These are phyloP conservation scores for Aspergillus avenaceus DNA, from an alignment of 495 filamentous ascomycete genomes.

Conservation along the genomic window DNA sequence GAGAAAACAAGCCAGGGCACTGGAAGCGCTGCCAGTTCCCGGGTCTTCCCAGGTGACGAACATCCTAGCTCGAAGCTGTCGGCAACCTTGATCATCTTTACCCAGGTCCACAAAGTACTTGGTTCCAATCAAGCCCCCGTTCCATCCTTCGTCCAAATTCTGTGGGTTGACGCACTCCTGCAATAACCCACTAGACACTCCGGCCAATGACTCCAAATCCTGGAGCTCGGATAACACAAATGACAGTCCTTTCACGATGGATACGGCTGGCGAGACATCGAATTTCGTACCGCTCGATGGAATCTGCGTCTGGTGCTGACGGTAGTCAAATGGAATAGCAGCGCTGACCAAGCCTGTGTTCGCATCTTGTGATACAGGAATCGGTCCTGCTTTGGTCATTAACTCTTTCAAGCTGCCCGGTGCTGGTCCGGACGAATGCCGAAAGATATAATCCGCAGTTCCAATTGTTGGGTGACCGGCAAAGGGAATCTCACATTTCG, in stretches of 20 bases:
- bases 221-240: conserved; percentile 53
- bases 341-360: conserved; percentile 40
- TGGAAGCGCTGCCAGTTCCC: conserved; percentile 61
- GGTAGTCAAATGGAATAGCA: conserved; percentile 61
- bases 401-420: conserved; percentile 31
- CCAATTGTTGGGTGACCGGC: conserved; percentile 80
- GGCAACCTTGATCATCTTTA: conserved; percentile 20
- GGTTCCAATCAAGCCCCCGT: conserved; percentile 37
- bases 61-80: conserved; percentile 32
- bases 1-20: conserved; percentile 53
- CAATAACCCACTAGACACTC: conserved; percentile 11
- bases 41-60: conserved; percentile 61
- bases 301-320: conserved; percentile 47
- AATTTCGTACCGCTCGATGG: background rate
- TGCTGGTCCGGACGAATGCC: conserved; percentile 28
- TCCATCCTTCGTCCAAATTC: conserved; percentile 54
- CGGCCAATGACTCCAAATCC: conserved; percentile 19
- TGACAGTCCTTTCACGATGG: conserved; percentile 68
- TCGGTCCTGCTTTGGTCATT: conserved; percentile 61
- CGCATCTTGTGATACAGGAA: conserved; percentile 31
- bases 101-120: conserved; percentile 52
- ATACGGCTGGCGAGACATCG: conserved; percentile 40
- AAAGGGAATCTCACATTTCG: conserved; percentile 60
- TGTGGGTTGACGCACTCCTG: conserved; percentile 7
- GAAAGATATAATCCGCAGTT: conserved; percentile 48